A percentile compares a stretch with the other conserved stretches of the same genome.
phyloP scores from a whole-genome alignment of 495 filamentous ascomycete species.

The Hamigera avellanea region DNA sequence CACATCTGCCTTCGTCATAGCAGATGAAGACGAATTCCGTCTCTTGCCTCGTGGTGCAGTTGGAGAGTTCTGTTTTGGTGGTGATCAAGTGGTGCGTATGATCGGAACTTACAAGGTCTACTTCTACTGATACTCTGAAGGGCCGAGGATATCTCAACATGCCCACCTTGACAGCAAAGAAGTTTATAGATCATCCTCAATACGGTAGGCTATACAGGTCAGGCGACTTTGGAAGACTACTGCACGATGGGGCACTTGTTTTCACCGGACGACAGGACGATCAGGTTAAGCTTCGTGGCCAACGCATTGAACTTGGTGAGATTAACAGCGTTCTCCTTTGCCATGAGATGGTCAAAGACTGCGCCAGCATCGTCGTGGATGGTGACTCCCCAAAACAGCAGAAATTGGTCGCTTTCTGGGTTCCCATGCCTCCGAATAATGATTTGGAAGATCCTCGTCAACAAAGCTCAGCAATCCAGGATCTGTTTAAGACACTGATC shows the following conservation, averaged over 20 bases:
- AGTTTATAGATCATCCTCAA: constrained; percentile 52
- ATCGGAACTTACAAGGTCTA: not conserved
- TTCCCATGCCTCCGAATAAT: constrained; percentile 17
- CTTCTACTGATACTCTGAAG: constrained; percentile 4
- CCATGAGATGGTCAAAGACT: constrained; percentile 32
- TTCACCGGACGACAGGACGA: constrained; percentile 47
- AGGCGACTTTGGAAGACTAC: constrained; percentile 60
- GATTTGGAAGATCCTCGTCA: constrained; percentile 2
- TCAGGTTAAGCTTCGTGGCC: constrained; percentile 58
- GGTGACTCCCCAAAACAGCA: constrained; percentile 13
- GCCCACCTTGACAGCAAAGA: constrained; percentile 39
- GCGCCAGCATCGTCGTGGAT: constrained; percentile 38
- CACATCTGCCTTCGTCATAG: constrained; percentile 58
- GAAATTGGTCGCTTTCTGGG: constrained; percentile 48
- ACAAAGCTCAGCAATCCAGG: constrained; percentile 11
- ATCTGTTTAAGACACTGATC: constrained; percentile 28
- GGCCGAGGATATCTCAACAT: constrained; percentile 53
- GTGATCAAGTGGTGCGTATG: constrained; percentile 51
- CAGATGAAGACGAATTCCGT: constrained; percentile 20
- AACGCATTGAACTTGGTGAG: constrained; percentile 55
- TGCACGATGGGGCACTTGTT: constrained; percentile 54
- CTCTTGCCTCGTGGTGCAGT: constrained; percentile 53
- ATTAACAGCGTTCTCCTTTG: constrained; percentile 45
- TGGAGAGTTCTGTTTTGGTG: constrained; percentile 78
- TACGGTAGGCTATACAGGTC: constrained; percentile 61